phyloP scores from a whole-genome alignment of 2,329 filamentous ascomycete genomes.

The Fusarium sp. region DNA sequence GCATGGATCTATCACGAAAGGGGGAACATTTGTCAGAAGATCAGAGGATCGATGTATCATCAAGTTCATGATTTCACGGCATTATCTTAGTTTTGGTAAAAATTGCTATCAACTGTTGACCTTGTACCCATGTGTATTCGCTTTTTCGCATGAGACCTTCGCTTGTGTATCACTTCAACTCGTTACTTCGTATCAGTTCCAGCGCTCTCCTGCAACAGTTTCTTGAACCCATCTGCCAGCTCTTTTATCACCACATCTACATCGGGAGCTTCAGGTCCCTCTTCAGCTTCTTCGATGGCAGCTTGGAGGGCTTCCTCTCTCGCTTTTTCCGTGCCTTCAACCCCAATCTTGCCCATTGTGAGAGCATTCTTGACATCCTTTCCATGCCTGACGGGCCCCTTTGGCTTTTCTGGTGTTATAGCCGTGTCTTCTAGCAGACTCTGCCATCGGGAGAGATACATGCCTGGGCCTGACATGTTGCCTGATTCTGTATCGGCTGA shows the following conservation, averaged over 20 bases:
- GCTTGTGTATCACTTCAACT: background rate
- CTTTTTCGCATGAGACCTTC: background rate
- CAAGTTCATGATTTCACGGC: background rate
- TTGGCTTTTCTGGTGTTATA: slow-evolving; percentile 68
- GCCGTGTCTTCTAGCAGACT: slow-evolving; percentile 73
- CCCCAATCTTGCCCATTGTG: slow-evolving; percentile 55
- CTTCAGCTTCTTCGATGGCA: slow-evolving; percentile 45
- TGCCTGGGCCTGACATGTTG: slow-evolving; percentile 70
- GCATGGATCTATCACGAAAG: background rate
- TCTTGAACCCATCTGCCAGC: slow-evolving; percentile 52
- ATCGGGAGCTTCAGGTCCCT: slow-evolving; percentile 51
- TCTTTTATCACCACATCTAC: slow-evolving; percentile 54
- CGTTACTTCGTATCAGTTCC: background rate
- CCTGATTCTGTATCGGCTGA: slow-evolving; percentile 39
- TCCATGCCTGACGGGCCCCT: slow-evolving; percentile 63
- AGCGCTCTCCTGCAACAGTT: slow-evolving; percentile 42
- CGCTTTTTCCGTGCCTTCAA: slow-evolving; percentile 43
- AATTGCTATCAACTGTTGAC: slow-evolving; percentile 12
- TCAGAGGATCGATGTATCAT: background rate
- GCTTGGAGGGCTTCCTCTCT: slow-evolving; percentile 32
- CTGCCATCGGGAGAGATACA: slow-evolving; percentile 79
- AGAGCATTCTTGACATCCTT: slow-evolving; percentile 59
- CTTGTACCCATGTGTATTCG: background rate
- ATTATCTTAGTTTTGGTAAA: slow-evolving; percentile 6
- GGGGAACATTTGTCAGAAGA: background rate